phyloP scores from a whole-genome alignment of 768 basidiomycete species.

The Pseudohyphozyma bogoriensis region DNA sequence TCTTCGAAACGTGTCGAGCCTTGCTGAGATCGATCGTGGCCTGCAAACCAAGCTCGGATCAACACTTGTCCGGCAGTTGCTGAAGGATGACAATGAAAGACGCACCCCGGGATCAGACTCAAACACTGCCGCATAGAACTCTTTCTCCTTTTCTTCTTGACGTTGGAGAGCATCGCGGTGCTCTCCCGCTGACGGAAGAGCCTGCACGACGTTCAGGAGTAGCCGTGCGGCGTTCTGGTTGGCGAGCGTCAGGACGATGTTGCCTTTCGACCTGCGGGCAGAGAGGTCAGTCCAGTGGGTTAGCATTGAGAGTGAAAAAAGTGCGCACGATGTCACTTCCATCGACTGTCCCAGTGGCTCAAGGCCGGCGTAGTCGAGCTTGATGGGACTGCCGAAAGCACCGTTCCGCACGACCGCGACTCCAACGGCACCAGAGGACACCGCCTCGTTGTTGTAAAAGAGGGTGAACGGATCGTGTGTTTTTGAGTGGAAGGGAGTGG shows the following conservation, averaged over 20 bases:
- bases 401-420: slow-evolving; percentile 10
- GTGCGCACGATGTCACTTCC: slow-evolving; percentile 16
- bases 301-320: neutral
- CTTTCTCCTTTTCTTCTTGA: slow-evolving; percentile 22
- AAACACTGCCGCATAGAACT: slow-evolving; percentile 25
- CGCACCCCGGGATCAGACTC: neutral
- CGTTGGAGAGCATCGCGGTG: neutral
- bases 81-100: neutral
- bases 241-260: slow-evolving; percentile 23
- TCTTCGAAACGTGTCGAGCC: slow-evolving; percentile 17
- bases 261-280: slow-evolving; percentile 14
- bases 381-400: neutral
- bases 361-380: slow-evolving; percentile 12
- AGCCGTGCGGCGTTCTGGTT: slow-evolving; percentile 20
- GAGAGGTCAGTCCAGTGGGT: neutral
- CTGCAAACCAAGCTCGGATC: too few species aligned
- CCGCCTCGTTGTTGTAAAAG: neutral
- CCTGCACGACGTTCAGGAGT: slow-evolving; percentile 17
- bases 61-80: neutral
- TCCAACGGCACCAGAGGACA: slow-evolving; percentile 13
- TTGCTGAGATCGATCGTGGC: slow-evolving; percentile 1
- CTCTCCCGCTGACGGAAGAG: neutral
- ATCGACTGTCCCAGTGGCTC: neutral
- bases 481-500: slow-evolving; percentile 21
- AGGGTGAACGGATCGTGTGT: slow-evolving; percentile 9